Base-by-base conservation (phyloP, 345 rosid genomes). In the Excoecaria agallocha region DNA sequence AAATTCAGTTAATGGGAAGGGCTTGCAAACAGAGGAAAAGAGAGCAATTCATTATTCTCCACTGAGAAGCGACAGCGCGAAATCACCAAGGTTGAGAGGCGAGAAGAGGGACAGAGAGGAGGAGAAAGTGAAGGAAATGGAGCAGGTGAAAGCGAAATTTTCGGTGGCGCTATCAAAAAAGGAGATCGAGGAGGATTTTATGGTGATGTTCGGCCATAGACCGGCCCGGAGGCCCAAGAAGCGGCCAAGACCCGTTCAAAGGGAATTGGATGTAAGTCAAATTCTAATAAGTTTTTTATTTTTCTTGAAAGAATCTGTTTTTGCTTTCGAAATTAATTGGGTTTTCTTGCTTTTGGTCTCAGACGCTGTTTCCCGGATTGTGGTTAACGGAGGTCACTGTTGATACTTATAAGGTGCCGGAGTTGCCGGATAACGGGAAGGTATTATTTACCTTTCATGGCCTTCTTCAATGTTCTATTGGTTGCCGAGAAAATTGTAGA, bases 201-300 rank as follows among this genome's bases (percentile, higher is more conserved):
- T 85, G 84, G 68, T 22, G 82, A 77, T 90, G 66, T 12, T 76
- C 0, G 86, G 91, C 20, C 87, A 78, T 6, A 70, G 83, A 65
- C 97, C 97, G 13, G 74, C 85, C 6, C 83, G 95, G 61, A 76
- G 93, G 54, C 95, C 92, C n/a, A 90, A 88, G 89, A 94, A 88
- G 83, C 86, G 93, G 43, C 78, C 86, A 12, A 86, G 87, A 64
- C 52, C 51, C 16, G 79, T 88, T 59, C 98, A 92, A 86, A 92
- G 78, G 74, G 85, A 85, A 50, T 25, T 92, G 76, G 90, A 94
- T 79, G 98, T 91, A 85, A 83, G 87, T 82, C 10, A 19, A 19
- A 57, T 63, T 65, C 74, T 9, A 35, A 17, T 22, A 55, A 15
- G 43, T 64, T 51, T 30, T 1, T 12, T 17, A 22, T 81, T 43